A percentile compares a stretch with the other conserved stretches of the same genome.
These are phyloP conservation scores for Solanum peruvianum DNA, from an alignment of 257 asterid species.

Conservation along the genomic window DNA sequence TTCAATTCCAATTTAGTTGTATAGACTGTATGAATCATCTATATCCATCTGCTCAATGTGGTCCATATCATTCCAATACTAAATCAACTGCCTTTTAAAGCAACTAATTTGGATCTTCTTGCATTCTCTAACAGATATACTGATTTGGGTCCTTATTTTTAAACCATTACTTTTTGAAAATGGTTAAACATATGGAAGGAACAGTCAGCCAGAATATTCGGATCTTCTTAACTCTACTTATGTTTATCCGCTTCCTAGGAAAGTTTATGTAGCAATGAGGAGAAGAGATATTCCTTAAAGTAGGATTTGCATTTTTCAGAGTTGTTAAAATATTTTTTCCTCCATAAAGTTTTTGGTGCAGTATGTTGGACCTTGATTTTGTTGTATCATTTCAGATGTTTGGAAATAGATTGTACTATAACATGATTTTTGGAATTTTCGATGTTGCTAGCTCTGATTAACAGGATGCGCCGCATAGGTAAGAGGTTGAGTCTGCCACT, in stretches of 20 bases:
- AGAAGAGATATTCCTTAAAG: background rate
- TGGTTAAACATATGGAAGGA: background rate
- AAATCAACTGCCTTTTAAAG: background rate
- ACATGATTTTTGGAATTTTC: background rate
- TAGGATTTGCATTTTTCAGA: background rate
- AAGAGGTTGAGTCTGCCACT: background rate
- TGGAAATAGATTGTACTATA: background rate
- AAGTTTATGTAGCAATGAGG: background rate
- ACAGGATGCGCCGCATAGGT: background rate
- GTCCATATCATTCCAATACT: background rate
- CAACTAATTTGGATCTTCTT: background rate
- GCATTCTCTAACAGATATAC: background rate
- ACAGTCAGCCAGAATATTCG: background rate
- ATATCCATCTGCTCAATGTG: background rate
- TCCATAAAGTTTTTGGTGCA: background rate
- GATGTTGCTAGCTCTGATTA: background rate
- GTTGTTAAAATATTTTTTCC: background rate
- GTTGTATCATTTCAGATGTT: background rate
- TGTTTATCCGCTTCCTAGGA: background rate
- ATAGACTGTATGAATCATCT: background rate
- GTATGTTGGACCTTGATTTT: background rate
- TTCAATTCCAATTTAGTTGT: background rate
- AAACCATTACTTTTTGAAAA: background rate
- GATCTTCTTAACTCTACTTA: background rate
- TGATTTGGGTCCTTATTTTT: background rate